A percentile compares a stretch with the other conserved stretches of the same genome.
These are phyloP conservation scores for Colletotrichum cuscutae DNA, from an alignment of 2,329 filamentous ascomycete species.

Conservation along the genomic window DNA sequence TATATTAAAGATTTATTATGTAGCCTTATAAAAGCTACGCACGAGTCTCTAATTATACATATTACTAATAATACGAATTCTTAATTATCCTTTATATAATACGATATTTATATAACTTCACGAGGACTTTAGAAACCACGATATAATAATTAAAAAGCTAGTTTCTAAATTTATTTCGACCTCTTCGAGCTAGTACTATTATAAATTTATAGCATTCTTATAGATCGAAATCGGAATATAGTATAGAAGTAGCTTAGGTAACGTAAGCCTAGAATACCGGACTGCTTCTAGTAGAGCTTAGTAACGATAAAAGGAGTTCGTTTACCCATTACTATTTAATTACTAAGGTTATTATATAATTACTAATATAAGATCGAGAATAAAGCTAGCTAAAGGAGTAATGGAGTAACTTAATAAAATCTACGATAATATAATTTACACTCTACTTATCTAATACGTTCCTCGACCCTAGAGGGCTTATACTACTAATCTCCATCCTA, in stretches of 20 bases:
- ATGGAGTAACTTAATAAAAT: not conserved
- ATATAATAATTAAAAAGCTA: too few species aligned
- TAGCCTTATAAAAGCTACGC: too few species aligned
- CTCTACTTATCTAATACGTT: not conserved
- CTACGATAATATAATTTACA: not conserved
- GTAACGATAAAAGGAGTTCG: not conserved
- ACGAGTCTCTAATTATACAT: too few species aligned
- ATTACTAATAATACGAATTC: too few species aligned
- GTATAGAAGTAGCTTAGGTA: not conserved
- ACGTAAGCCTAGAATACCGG: not conserved
- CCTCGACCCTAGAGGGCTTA: not conserved
- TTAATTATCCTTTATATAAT: too few species aligned
- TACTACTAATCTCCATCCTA: not conserved
- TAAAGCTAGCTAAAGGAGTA: not conserved
- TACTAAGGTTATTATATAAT: not conserved
- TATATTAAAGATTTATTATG: too few species aligned
- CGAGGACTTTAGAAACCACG: too few species aligned
- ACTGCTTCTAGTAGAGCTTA: not conserved
- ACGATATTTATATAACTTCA: too few species aligned
- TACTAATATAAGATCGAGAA: not conserved
- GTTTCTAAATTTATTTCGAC: too few species aligned
- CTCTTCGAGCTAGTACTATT: too few species aligned
- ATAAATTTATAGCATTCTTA: too few species aligned
- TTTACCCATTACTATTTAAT: not conserved
- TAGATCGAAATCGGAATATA: too few species aligned